Conservation (phyloP, 495 filamentous ascomycete species). For the Hyaloscypha hepaticicola region DNA sequence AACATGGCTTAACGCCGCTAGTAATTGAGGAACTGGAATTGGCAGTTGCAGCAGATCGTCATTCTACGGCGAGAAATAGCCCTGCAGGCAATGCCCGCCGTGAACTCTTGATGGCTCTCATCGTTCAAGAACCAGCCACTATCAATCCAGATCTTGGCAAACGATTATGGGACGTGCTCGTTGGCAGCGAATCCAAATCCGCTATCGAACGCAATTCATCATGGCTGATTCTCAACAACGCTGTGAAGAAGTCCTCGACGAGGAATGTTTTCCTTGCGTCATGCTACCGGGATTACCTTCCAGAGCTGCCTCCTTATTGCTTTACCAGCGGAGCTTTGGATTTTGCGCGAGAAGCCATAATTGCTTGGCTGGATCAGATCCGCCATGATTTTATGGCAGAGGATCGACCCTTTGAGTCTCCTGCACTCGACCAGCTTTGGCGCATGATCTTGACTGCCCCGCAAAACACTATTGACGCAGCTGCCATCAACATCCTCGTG, state of each 20-base stretch:
- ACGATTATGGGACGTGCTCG: constrained; percentile 65
- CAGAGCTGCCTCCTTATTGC: constrained; percentile 57
- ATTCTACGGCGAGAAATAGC: constrained; percentile 36
- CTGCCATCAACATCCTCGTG: constrained; percentile 68
- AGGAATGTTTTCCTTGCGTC: constrained; percentile 64
- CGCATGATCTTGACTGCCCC: constrained; percentile 72
- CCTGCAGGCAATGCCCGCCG: constrained; percentile 52
- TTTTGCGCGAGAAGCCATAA: constrained; percentile 52
- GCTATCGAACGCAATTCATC: constrained; percentile 56
- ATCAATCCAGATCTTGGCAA: constrained; percentile 60
- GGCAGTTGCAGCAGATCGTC: constrained; percentile 31
- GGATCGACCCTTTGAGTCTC: constrained; percentile 50
- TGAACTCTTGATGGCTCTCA: constrained; percentile 56
- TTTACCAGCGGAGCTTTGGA: constrained; percentile 65
- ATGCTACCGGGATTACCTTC: constrained; percentile 67
- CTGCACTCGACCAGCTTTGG: constrained; percentile 79
- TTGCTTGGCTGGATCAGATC: constrained; percentile 24
- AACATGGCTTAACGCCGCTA: constrained; percentile 46
- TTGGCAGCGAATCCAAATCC: constrained; percentile 57
- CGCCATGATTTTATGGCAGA: constrained; percentile 32
- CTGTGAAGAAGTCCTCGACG: constrained; percentile 43
- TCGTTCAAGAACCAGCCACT: constrained; percentile 56
- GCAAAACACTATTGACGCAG: constrained; percentile 63
- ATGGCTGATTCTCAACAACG: constrained; percentile 64
- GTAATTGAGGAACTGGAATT: constrained; percentile 50